These are phyloP conservation scores for Huiozyma sinensis DNA, from an alignment of 805 yeast genomes.

Conservation along the genomic window DNA sequence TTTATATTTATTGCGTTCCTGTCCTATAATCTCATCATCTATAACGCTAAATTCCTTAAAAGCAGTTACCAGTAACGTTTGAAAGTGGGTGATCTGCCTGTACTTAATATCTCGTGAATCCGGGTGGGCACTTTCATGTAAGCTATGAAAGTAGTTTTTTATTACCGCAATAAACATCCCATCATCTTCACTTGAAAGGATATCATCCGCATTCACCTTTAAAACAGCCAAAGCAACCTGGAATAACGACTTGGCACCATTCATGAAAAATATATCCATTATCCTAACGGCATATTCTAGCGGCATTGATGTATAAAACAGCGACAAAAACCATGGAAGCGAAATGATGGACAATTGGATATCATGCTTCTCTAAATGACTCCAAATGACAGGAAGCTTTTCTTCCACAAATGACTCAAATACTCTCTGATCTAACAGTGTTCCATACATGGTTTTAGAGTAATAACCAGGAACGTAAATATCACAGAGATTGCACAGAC, in stretches of 20 bases:
- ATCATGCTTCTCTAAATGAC: slow-evolving; percentile 65
- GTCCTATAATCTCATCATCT: slow-evolving; percentile 61
- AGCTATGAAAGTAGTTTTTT: slow-evolving; percentile 66
- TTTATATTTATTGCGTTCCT: slow-evolving; percentile 59
- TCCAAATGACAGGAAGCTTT: slow-evolving; percentile 82
- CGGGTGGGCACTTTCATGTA: slow-evolving; percentile 75
- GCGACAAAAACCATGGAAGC: slow-evolving; percentile 89
- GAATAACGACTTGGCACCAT: slow-evolving; percentile 81
- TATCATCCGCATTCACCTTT: slow-evolving; percentile 75
- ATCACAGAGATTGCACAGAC: slow-evolving; percentile 70
- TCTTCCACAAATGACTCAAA: slow-evolving; percentile 83
- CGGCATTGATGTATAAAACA: slow-evolving; percentile 90
- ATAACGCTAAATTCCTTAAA: slow-evolving; percentile 81
- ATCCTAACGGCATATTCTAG: slow-evolving; percentile 85
- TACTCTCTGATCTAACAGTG: slow-evolving; percentile 84
- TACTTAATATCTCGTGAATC: slow-evolving; percentile 52
- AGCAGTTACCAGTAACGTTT: slow-evolving; percentile 81
- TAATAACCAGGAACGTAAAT: slow-evolving; percentile 88
- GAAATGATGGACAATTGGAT: slow-evolving; percentile 90
- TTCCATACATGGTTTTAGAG: slow-evolving; percentile 96
- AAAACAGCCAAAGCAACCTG: slow-evolving; percentile 91
- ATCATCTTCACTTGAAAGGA: slow-evolving; percentile 76
- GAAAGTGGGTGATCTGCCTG: slow-evolving; percentile 70
- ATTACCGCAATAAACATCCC: slow-evolving; percentile 81
- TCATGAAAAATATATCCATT: slow-evolving; percentile 78